phyloP scores from a whole-genome alignment of 2,329 filamentous ascomycete genomes.

The Colletotrichum liaoningense region DNA sequence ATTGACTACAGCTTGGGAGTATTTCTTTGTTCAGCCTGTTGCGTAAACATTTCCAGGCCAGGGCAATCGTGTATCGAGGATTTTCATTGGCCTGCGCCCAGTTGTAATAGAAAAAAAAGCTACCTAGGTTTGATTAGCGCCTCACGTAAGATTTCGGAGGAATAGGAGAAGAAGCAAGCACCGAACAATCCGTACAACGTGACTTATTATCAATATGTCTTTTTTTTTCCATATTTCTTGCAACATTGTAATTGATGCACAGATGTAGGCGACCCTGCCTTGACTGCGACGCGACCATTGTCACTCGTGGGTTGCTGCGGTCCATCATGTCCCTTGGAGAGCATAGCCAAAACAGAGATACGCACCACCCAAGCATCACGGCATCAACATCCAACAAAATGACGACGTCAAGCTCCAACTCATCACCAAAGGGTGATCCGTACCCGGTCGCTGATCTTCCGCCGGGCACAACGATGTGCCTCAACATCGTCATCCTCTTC shows the following conservation, averaged over 20 bases:
- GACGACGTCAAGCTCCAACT: too few species aligned
- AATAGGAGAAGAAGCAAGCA: background rate
- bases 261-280: background rate
- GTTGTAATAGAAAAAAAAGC: background rate
- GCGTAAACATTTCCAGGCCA: background rate
- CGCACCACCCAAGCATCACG: background rate
- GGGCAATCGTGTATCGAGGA: too few species aligned
- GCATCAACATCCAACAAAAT: background rate
- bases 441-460: background rate
- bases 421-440: too few species aligned
- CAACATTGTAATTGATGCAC: background rate
- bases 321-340: background rate
- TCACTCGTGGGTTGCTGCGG: background rate
- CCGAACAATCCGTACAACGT: background rate
- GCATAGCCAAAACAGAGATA: background rate
- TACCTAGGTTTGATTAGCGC: background rate
- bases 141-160: slow-evolving; percentile 15
- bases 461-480: slow-evolving; percentile 2
- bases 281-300: background rate
- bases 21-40: background rate
- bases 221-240: background rate
- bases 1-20: background rate
- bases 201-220: background rate
- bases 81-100: slow-evolving; percentile 3
- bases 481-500: slow-evolving; percentile 60